These are phyloP conservation scores for Apiotrichum porosum DNA, from an alignment of 1,284 basidiomycete species.

Conservation along the genomic window DNA sequence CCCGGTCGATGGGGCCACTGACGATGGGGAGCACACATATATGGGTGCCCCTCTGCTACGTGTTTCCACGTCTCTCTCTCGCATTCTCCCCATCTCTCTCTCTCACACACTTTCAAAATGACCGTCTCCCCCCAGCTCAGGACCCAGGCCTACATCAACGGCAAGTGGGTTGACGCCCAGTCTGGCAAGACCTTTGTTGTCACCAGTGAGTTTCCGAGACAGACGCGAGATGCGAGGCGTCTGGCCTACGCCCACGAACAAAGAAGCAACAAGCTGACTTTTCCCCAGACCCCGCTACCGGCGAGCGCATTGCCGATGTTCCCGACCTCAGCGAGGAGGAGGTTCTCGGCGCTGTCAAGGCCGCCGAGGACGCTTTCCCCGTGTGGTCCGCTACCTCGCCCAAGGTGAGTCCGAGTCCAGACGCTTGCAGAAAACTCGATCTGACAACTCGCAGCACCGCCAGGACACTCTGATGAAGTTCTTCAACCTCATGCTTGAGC, in stretches of 20 bases:
- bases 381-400: conserved; percentile 70
- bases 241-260: neutral
- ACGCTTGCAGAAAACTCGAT: no score
- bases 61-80: no score
- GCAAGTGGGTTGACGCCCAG: conserved; percentile 72
- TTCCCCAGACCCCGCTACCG: conserved; percentile 69
- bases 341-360: conserved; percentile 69
- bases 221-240: no score
- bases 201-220: conserved; percentile 55
- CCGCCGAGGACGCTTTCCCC: conserved; percentile 67
- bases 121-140: conserved; percentile 9
- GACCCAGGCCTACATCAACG: conserved; percentile 63
- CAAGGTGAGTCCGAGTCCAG: conserved; percentile 7
- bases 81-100: no score
- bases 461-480: conserved; percentile 75
- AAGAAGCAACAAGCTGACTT: no score
- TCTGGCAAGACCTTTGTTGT: conserved; percentile 64
- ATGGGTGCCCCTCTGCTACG: no score
- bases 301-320: conserved; percentile 67
- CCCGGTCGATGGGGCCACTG: no score
- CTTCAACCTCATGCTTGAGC: conserved; percentile 65
- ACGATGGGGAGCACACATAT: no score
- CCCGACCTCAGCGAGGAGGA: conserved; percentile 78
- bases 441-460: conserved; percentile 42
- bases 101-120: conserved; percentile 1